Percentiles rank a stretch among this genome's conserved stretches.
These are phyloP conservation scores for Bipolaris victoriae DNA, from an alignment of 2,329 filamentous ascomycete genomes.

Conservation along the genomic window DNA sequence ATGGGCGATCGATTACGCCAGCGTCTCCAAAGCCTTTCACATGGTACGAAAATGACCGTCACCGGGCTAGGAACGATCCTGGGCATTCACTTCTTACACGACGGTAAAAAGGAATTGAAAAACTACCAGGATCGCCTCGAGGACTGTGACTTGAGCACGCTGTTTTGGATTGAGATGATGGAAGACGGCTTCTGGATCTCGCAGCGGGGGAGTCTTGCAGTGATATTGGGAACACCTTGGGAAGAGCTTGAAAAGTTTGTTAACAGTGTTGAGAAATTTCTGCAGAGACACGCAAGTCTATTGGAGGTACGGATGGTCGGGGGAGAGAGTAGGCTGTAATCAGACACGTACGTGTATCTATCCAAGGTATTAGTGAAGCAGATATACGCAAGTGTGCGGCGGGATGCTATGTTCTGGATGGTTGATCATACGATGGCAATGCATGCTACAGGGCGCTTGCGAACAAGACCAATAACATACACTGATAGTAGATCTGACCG, in stretches of 20 bases:
- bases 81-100: constrained; percentile 45
- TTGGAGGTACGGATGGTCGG: not conserved
- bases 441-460: not conserved
- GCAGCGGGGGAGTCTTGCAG: constrained; percentile 44
- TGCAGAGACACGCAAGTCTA: constrained; percentile 23
- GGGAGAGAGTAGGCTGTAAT: not conserved
- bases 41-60: constrained; percentile 46
- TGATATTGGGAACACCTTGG: constrained; percentile 45
- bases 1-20: constrained; percentile 41
- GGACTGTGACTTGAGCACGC: constrained; percentile 36
- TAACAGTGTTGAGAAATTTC: constrained; percentile 25
- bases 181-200: constrained; percentile 48
- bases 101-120: constrained; percentile 36
- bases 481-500: no score
- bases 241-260: constrained; percentile 45
- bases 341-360: not conserved
- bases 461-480: not conserved
- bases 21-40: constrained; percentile 32
- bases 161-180: constrained; percentile 50
- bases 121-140: constrained; percentile 36
- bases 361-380: no score
- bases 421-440: not conserved
- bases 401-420: no score
- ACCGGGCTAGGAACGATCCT: constrained; percentile 48
- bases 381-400: not conserved